phyloP scores from a whole-genome alignment of 2,329 filamentous ascomycete species.

The Nigrograna mackinnonii region DNA sequence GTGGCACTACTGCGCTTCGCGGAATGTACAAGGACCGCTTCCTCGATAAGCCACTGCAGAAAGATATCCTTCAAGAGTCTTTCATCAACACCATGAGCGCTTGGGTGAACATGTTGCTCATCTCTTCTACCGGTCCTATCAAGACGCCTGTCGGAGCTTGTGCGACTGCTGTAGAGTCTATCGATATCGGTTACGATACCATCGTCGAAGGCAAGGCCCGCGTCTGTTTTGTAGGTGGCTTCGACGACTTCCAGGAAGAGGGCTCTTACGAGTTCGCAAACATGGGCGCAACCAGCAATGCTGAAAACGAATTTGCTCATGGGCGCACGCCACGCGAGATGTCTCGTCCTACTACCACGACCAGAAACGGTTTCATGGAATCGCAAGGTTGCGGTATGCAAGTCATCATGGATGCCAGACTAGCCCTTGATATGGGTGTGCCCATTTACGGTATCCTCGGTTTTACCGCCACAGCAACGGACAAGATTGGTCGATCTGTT shows the following conservation, averaged over 20 bases:
- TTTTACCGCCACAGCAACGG: constrained; percentile 92
- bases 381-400: constrained; percentile 98
- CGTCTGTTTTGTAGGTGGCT: constrained; percentile 96
- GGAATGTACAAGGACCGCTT: constrained; percentile 99
- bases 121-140: constrained; percentile 97
- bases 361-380: constrained; percentile 98
- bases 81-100: constrained; percentile 99
- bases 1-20: constrained; percentile 86
- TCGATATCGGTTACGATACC: constrained; percentile 97
- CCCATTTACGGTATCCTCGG: constrained; percentile 95
- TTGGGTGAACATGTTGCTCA: constrained; percentile 98
- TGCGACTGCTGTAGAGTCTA: constrained; percentile 93
- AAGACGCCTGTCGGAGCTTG: constrained; percentile 98
- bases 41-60: constrained; percentile 96
- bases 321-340: constrained; percentile 95
- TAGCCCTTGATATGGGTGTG: constrained; percentile 97
- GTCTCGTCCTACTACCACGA: constrained; percentile 96
- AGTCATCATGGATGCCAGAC: constrained; percentile 95
- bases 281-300: constrained; percentile 99
- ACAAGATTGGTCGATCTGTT: constrained; percentile 98
- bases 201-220: constrained; percentile 98
- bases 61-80: constrained; percentile 98
- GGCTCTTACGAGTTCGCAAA: constrained; percentile 99
- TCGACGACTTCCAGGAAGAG: constrained; percentile 99
- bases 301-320: constrained; percentile 92